Conservation (phyloP, 2,329 filamentous ascomycete genomes). For the Ilyonectria sp. region DNA sequence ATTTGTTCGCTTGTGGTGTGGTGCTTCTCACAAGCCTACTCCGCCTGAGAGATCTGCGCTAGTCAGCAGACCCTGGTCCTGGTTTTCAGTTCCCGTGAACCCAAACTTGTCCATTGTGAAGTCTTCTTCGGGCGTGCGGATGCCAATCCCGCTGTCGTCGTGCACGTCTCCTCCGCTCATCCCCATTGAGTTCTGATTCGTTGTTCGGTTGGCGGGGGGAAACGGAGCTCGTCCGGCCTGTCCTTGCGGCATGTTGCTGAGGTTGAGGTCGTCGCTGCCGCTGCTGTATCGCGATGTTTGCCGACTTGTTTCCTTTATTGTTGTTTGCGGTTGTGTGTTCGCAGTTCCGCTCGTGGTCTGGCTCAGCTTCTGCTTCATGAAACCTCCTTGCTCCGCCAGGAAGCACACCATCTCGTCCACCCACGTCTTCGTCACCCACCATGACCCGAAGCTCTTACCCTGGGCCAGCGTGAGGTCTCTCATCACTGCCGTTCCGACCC, state of each 20-base stretch:
- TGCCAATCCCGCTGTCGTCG: slow-evolving; percentile 83
- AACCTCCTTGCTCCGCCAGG: slow-evolving; percentile 90
- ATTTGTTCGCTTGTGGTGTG: slow-evolving; percentile 9
- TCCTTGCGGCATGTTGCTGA: slow-evolving; percentile 62
- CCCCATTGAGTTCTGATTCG: slow-evolving; percentile 58
- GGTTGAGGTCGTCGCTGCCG: slow-evolving; percentile 62
- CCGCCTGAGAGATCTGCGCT: slow-evolving; percentile 49
- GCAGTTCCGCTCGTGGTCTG: slow-evolving; percentile 48
- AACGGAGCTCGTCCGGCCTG: slow-evolving; percentile 68
- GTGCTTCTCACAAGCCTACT: slow-evolving; percentile 35
- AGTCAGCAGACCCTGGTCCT: slow-evolving; percentile 53
- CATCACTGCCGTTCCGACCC: slow-evolving; percentile 82
- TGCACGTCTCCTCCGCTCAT: slow-evolving; percentile 64
- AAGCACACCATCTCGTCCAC: slow-evolving; percentile 95
- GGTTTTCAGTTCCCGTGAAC: slow-evolving; percentile 56
- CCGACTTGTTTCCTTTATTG: slow-evolving; percentile 54
- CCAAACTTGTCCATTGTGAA: slow-evolving; percentile 73
- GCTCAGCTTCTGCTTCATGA: slow-evolving; percentile 74
- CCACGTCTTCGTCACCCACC: slow-evolving; percentile 97
- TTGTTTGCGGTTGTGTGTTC: slow-evolving; percentile 52
- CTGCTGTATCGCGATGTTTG: slow-evolving; percentile 60
- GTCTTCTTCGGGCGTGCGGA: slow-evolving; percentile 77
- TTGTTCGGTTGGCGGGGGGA: slow-evolving; percentile 59
- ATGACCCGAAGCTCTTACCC: slow-evolving; percentile 87
- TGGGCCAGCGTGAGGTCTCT: slow-evolving; percentile 85